A percentile compares a stretch with the other conserved stretches of the same genome.
phyloP scores from a whole-genome alignment of 306 rosid genomes.

The Sesbania bispinosa region DNA sequence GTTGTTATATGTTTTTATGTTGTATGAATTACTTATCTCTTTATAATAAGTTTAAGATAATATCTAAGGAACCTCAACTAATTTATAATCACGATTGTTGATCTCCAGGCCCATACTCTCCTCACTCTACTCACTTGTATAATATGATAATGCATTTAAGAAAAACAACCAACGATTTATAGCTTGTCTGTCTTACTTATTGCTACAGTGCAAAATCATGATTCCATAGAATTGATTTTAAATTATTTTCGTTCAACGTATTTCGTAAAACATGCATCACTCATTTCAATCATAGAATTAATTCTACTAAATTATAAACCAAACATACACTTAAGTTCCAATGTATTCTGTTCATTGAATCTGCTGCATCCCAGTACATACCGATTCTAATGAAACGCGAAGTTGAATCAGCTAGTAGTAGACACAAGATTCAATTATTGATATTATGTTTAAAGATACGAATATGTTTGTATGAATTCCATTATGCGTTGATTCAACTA shows the following conservation, averaged over 20 bases:
- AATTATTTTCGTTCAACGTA: too few species aligned
- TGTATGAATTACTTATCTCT: too few species aligned
- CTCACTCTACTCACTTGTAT: background rate
- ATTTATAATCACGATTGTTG: background rate
- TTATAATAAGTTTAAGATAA: too few species aligned
- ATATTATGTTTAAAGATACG: background rate
- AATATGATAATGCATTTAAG: background rate
- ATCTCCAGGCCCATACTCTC: background rate
- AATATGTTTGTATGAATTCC: too few species aligned
- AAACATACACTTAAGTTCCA: too few species aligned
- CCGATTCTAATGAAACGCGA: background rate
- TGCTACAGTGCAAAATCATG: too few species aligned
- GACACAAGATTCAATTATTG: background rate
- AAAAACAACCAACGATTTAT: background rate
- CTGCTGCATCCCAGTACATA: background rate
- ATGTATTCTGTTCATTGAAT: background rate
- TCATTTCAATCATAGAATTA: too few species aligned
- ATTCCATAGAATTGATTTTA: too few species aligned
- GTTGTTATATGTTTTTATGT: too few species aligned
- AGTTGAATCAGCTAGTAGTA: background rate
- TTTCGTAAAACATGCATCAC: too few species aligned
- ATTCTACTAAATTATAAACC: too few species aligned
- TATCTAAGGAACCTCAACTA: background rate
- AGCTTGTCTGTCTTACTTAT: too few species aligned
- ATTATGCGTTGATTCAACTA: background rate